Percentiles rank a stretch among this genome's conserved stretches.
Evolutionary conservation across 129 eudicot species (phyloP).

Genomic region (Glebionis coronaria): DNA sequence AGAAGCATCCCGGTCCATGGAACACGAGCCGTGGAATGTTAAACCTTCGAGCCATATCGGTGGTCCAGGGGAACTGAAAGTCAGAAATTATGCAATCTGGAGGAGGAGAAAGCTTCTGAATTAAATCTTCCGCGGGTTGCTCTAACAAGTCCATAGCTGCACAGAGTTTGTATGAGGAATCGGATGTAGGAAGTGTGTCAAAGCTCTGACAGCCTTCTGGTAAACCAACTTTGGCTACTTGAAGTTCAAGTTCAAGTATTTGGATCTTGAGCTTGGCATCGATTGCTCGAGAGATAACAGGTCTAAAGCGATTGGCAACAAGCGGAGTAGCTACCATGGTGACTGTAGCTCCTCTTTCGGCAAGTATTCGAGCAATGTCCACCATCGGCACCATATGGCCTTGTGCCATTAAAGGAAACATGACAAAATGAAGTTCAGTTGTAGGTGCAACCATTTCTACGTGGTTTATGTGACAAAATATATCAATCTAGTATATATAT

Average conservation of each 20-base stretch:
- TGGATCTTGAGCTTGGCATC: constrained; percentile 31
- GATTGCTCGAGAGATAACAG: constrained; percentile 23
- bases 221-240: constrained; percentile 33
- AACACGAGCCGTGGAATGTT: constrained; percentile 46
- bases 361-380: constrained; percentile 39
- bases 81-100: constrained; percentile 52
- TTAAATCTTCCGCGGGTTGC: constrained; percentile 26
- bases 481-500: too few relatives aligned
- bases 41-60: constrained; percentile 31
- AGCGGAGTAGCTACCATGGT: constrained; percentile 47
- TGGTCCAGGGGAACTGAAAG: constrained; percentile 37
- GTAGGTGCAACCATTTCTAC: neutral
- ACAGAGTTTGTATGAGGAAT: constrained; percentile 9
- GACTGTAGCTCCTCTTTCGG: constrained; percentile 27
- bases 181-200: constrained; percentile 27
- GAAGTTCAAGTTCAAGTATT: constrained; percentile 27
- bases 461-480: too few relatives aligned
- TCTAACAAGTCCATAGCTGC: constrained; percentile 32
- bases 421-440: constrained; percentile 32
- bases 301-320: constrained; percentile 25
- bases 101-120: constrained; percentile 24
- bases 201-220: constrained; percentile 39
- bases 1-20: constrained; percentile 44
- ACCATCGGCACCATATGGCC: constrained; percentile 56
- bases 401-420: constrained; percentile 43